phyloP scores from a whole-genome alignment of 2,329 filamentous ascomycete species.

The Nemania sp. region DNA sequence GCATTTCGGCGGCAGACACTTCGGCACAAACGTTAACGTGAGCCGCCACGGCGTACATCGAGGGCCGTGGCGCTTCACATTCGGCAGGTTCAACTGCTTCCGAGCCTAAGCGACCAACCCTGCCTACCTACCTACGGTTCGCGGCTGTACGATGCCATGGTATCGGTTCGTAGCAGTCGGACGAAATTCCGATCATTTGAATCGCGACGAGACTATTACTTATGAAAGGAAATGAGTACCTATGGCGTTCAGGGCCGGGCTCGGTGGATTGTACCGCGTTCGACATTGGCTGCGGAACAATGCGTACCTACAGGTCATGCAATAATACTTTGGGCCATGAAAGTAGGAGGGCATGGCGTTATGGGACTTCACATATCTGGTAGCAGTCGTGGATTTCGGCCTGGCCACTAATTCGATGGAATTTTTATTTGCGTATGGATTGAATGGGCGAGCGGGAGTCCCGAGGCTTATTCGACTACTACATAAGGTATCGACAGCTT shows the following conservation, averaged over 20 bases:
- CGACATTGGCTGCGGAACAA: no score
- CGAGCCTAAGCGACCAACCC: conserved; percentile 31
- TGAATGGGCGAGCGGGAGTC: neutral
- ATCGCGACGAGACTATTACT: no score
- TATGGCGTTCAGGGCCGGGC: no score
- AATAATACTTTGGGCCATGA: no score
- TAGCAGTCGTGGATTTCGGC: neutral
- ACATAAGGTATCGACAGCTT: neutral
- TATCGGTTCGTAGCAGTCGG: no score
- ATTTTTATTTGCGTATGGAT: neutral
- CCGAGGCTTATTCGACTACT: neutral
- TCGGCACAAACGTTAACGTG: conserved; percentile 55
- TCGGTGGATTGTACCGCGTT: no score
- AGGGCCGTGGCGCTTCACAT: conserved; percentile 56
- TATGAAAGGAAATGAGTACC: no score
- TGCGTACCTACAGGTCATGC: no score
- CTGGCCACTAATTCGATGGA: neutral
- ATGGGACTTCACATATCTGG: neutral
- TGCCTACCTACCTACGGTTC: neutral
- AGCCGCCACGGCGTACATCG: conserved; percentile 52
- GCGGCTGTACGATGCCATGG: no score
- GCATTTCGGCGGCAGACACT: conserved; percentile 52
- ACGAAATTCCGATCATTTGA: no score
- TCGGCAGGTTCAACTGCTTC: conserved; percentile 58
- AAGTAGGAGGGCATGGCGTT: neutral